Evolutionary conservation across 2,329 filamentous ascomycete genomes (phyloP).

Genomic region (Tympanopsis confertula): DNA sequence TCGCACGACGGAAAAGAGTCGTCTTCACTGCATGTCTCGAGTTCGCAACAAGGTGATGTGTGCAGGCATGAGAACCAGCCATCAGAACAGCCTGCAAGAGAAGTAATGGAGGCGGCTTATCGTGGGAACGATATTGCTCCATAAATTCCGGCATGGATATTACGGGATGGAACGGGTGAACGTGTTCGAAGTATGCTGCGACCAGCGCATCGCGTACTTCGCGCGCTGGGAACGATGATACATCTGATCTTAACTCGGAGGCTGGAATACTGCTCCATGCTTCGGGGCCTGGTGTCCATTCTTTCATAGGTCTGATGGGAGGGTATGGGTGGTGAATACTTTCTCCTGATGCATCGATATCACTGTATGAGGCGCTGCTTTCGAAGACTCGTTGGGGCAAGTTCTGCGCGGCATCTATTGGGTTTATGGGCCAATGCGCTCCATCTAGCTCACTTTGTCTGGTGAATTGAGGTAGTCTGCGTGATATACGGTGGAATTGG

Average conservation of each 20-base stretch:
- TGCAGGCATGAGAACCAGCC: slow-evolving; percentile 11
- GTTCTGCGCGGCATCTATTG: no score
- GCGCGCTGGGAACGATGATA: slow-evolving; percentile 6
- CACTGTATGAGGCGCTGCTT: no score
- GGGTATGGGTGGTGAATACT: slow-evolving; percentile 9
- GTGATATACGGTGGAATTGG: no score
- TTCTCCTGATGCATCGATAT: slow-evolving; percentile 3
- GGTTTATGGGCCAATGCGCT: no score
- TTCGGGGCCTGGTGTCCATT: slow-evolving; percentile 8
- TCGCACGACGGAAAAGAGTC: slow-evolving; percentile 12
- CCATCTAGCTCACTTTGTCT: no score
- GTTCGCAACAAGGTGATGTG: slow-evolving; percentile 10
- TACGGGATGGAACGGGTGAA: slow-evolving; percentile 15
- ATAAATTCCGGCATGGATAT: slow-evolving; percentile 10
- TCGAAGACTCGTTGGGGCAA: no score
- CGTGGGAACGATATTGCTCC: slow-evolving; percentile 3
- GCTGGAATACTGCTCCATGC: background rate
- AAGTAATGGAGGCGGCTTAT: slow-evolving; percentile 12
- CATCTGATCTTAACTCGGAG: slow-evolving; percentile 5
- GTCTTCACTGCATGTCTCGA: slow-evolving; percentile 10
- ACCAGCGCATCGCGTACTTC: slow-evolving; percentile 13
- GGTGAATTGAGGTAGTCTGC: no score
- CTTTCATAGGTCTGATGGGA: slow-evolving; percentile 6
- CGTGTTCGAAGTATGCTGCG: slow-evolving; percentile 12
- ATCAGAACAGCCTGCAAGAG: slow-evolving; percentile 15